phyloP scores from a whole-genome alignment of 23 red algal species.

The Gracilariopsis chorda region DNA sequence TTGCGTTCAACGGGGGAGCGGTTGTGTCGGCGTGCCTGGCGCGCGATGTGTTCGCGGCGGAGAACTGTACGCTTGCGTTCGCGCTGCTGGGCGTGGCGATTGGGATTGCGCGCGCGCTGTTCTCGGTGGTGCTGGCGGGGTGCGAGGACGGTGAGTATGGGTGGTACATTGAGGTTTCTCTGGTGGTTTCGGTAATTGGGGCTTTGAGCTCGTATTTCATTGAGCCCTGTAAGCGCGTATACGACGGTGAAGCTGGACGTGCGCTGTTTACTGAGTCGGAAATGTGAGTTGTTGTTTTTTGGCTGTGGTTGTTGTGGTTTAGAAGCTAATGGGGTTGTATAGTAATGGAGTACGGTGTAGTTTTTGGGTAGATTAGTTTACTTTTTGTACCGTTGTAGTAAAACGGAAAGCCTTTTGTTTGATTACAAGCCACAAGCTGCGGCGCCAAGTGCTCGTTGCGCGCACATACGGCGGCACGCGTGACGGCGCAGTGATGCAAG shows the following conservation, averaged over 20 bases:
- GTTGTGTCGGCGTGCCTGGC: constrained; percentile 36
- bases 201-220: background rate
- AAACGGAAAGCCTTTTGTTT: too few relatives aligned
- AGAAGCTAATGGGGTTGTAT: too few relatives aligned
- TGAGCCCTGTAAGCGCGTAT: background rate
- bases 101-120: constrained; percentile 24
- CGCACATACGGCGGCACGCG: too few relatives aligned
- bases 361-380: too few relatives aligned
- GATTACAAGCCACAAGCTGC: too few relatives aligned
- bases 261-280: background rate
- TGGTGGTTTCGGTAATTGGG: constrained; percentile 8
- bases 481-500: too few relatives aligned
- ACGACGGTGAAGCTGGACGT: background rate
- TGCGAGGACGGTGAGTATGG: constrained; percentile 9
- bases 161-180: background rate
- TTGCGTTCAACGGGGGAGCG: constrained; percentile 46
- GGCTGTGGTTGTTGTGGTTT: too few relatives aligned
- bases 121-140: constrained; percentile 12
- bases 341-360: too few relatives aligned
- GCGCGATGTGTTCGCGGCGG: constrained; percentile 8
- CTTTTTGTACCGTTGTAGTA: too few relatives aligned
- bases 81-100: constrained; percentile 17
- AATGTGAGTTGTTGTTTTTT: too few relatives aligned
- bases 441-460: too few relatives aligned
- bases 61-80: constrained; percentile 25